These are phyloP conservation scores for Microbotryum scabiosae DNA, from an alignment of 1,284 basidiomycete species.

Conservation along the genomic window DNA sequence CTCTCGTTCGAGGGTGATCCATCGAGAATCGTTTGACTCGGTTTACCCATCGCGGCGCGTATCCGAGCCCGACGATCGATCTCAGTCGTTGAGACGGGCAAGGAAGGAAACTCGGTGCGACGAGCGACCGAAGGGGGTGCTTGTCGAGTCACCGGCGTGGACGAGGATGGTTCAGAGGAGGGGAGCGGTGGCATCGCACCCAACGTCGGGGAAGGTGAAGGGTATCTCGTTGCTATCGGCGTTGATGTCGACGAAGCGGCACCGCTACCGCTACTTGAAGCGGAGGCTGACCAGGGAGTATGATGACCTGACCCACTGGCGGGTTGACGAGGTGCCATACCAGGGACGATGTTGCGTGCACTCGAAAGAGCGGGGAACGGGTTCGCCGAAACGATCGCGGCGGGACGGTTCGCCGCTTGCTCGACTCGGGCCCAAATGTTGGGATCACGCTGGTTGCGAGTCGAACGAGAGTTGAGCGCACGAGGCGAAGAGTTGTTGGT, in stretches of 20 bases:
- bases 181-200: neutral
- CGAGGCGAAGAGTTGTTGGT: constrained; percentile 8
- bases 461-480: constrained; percentile 20
- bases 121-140: neutral
- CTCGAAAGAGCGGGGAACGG: constrained; percentile 30
- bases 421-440: constrained; percentile 33
- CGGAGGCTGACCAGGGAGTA: constrained; percentile 17
- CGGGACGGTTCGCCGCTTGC: constrained; percentile 25
- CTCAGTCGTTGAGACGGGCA: constrained; percentile 5
- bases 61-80: constrained; percentile 17
- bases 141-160: neutral
- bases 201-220: constrained; percentile 1
- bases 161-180: neutral
- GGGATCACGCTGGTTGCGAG: constrained; percentile 4
- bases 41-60: constrained; percentile 15
- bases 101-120: constrained; percentile 22
- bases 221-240: neutral
- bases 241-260: constrained; percentile 4
- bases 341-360: constrained; percentile 22
- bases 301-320: neutral
- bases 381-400: constrained; percentile 19
- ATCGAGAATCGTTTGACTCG: constrained; percentile 15
- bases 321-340: constrained; percentile 12
- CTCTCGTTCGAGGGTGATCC: constrained; percentile 2
- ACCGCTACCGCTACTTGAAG: neutral